Base-by-base conservation (phyloP, 192 early-diverging fungal genomes). In the Entomortierella lignicola region DNA sequence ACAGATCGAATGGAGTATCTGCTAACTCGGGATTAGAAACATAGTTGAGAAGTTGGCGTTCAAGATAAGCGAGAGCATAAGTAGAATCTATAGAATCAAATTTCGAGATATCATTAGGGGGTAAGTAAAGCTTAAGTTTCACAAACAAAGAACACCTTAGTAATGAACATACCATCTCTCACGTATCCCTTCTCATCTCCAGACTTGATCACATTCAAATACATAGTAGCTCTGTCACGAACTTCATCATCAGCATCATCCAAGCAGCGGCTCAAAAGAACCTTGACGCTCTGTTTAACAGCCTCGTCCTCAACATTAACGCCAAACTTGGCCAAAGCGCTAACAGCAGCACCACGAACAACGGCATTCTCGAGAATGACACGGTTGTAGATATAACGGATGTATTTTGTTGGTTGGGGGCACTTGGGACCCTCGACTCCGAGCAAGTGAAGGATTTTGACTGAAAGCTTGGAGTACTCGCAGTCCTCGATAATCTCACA, bases 401-500 rank as follows among this genome's bases (percentile, higher is more conserved):
- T 97, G 81, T 95, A 99, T 80, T 97, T 94, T 15, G 94, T 92
- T 21, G 98, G 97, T 23, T 92, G 92, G n/a, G 88, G 69, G 17
- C 95, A 96, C 68, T 90, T 91, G 21, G 98, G 98, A 1, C 98
- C 97, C 74, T 98, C 96, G 8, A 93, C 85, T 55, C 98, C 98
- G 37, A 99, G 85, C 43, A 99, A 86, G 84, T 98, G 93, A 56
- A 99, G 85, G 66, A 98, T 95, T 54, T 97, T 92, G 58, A 99
- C 97, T n/a, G 97, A 96, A 8, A 99, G 88, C 84, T 99, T 98
- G 20, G 95, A 94, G 82, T 97, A 99, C 81, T 99, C 98, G 83
- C 98, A 99, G 77, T 99, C 98, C 79, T 99, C 98, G 73, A 99
- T 99, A 65, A 99, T 98, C 86, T 99, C 98, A 82, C 98, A 99